Conservation (phyloP, 164 flowering plant genomes). For the Nymphaea thermarum region DNA sequence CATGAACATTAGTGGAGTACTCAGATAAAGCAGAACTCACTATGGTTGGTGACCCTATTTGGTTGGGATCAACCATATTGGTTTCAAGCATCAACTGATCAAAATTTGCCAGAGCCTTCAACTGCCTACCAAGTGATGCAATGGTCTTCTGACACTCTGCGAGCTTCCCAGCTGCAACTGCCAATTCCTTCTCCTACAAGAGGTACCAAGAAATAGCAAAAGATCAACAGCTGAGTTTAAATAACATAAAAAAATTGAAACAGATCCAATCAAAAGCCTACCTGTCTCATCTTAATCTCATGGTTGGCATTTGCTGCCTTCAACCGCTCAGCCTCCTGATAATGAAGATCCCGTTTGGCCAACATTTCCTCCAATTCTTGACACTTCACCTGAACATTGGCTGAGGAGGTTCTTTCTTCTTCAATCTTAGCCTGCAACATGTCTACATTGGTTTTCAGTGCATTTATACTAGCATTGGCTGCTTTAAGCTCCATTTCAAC, state of each 20-base stretch:
- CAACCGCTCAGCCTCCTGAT: slow-evolving; percentile 25
- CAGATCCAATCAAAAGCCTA: slow-evolving; percentile 6
- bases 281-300: slow-evolving; percentile 60
- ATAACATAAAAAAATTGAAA: neutral
- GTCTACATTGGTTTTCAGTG: slow-evolving; percentile 28
- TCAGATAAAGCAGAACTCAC: slow-evolving; percentile 18
- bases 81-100: slow-evolving; percentile 74
- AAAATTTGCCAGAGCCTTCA: slow-evolving; percentile 67
- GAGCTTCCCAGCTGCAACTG: slow-evolving; percentile 75
- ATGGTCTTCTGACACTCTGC: slow-evolving; percentile 91
- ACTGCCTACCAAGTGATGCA: slow-evolving; percentile 70
- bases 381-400: slow-evolving; percentile 28
- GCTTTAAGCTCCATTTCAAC: slow-evolving; percentile 35
- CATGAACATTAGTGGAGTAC: slow-evolving; percentile 11
- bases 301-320: slow-evolving; percentile 19
- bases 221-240: neutral
- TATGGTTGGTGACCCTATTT: slow-evolving; percentile 12
- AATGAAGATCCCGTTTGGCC: slow-evolving; percentile 11
- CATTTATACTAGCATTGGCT: slow-evolving; percentile 36
- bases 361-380: slow-evolving; percentile 45
- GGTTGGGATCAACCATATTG: slow-evolving; percentile 24
- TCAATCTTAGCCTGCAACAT: slow-evolving; percentile 37
- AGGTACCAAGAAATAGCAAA: neutral
- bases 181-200: slow-evolving; percentile 61
- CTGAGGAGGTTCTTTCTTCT: slow-evolving; percentile 36